These are phyloP conservation scores for Suhomyces wounanorum DNA, from an alignment of 1,139 yeast species.

Conservation along the genomic window DNA sequence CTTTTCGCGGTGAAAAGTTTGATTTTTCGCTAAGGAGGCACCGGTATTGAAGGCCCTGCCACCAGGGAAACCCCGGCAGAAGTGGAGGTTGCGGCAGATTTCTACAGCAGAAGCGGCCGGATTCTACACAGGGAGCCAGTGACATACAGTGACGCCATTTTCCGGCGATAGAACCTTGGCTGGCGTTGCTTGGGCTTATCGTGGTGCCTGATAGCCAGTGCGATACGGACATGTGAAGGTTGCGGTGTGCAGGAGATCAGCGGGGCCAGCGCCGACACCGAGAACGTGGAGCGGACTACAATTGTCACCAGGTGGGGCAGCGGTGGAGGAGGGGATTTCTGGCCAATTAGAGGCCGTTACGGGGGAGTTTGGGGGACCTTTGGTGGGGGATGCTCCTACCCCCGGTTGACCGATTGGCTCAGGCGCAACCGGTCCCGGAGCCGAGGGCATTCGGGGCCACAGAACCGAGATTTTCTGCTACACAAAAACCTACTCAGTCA, in stretches of 20 bases:
- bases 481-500: background rate
- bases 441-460: background rate
- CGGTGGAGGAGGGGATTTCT: background rate
- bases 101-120: background rate
- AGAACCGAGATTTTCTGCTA: no score
- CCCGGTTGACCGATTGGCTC: background rate
- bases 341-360: background rate
- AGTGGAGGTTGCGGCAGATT: background rate
- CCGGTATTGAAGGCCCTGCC: background rate
- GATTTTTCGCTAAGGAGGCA: background rate
- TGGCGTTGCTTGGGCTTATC: background rate
- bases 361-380: no score
- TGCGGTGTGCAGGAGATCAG: constrained; percentile 1
- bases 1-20: background rate
- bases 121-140: background rate
- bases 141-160: no score
- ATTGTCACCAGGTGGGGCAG: background rate
- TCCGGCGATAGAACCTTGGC: background rate
- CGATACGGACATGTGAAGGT: constrained; percentile 6
- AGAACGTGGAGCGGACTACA: background rate
- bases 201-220: constrained; percentile 1
- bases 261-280: background rate
- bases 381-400: no score
- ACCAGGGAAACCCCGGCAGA: background rate
- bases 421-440: background rate